Evolutionary conservation across 768 basidiomycete species (phyloP), one percentile per base, ranked within the genome.

Genomic region (Russula vinacea): DNA sequence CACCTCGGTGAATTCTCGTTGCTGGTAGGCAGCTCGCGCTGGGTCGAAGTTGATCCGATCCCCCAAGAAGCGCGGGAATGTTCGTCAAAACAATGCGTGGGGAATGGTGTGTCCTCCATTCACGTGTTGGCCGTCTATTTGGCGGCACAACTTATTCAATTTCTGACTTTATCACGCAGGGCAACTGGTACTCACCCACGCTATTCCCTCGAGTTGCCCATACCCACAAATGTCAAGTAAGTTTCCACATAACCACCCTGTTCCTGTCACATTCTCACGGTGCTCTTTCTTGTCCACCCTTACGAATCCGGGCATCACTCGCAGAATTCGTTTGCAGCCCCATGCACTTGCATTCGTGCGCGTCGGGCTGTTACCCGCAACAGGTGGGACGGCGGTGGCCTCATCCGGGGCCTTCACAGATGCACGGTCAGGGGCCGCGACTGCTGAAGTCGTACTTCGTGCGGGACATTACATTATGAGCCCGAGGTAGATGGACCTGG

Each of bases 1-100:
- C 83, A 89, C 62, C 78, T 79, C 5, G 92, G 91, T 3, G 67
- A 80, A 10, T 96, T 86, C 74, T 80, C 78, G 1, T 73, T 97
- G 29, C 79, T 78, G 26, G 74, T 92, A 2, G 84, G 89, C 56
- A 83, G 88, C 61, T 82, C 85, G 1, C 72, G 73, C 62, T 79
- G 83, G 1, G 80, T 94, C 57, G 83, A 86, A 19, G 65, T 97
- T 26, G 77, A 76, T 55, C 68, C 83, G 0, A 88, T 97, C 26
- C 84, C 87, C 0, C 84, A 87, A 62, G 96, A 98, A 76, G 93
- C 0, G 92, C 94, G 0, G 95, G 94, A 0, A 92, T 97, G 93
- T 96, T 88, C 72, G 76, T 75, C 24, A 88, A 90, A 68, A 71
- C 79, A 0, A 68, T 88, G 2, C 81, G 77, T n/a, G 93, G 92